These are phyloP conservation scores for Artemisia annua DNA, from an alignment of 129 eudicot genomes.

Conservation along the genomic window DNA sequence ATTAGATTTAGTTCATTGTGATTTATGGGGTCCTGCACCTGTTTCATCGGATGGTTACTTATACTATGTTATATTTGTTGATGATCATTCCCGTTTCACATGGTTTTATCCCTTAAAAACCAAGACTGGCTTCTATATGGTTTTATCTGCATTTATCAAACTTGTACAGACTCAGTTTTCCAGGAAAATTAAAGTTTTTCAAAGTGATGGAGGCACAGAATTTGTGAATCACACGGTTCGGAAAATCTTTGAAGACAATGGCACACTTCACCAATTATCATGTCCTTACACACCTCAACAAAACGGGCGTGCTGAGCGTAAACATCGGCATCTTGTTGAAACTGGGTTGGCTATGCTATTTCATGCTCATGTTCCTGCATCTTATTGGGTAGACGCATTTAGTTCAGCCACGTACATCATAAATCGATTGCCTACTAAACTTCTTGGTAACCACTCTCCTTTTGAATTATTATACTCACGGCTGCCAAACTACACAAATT, in stretches of 20 bases:
- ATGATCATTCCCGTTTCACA: background rate
- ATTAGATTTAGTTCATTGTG: background rate
- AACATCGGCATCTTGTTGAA: background rate
- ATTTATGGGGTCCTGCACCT: background rate
- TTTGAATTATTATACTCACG: background rate
- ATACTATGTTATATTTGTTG: background rate
- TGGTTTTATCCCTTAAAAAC: too few species aligned
- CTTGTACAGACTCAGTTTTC: background rate
- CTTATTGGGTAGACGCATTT: background rate
- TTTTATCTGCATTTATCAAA: background rate
- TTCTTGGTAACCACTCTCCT: background rate
- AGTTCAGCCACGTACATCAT: background rate
- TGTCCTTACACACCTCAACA: slow-evolving; percentile 5
- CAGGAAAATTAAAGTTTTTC: background rate
- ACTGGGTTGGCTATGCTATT: background rate
- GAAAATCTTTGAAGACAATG: background rate
- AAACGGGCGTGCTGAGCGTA: background rate
- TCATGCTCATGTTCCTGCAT: background rate
- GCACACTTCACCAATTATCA: background rate
- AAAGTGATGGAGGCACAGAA: background rate
- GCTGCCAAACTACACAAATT: background rate
- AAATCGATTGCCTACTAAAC: background rate
- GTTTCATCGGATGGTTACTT: background rate
- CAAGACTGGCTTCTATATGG: too few species aligned
- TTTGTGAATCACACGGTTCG: background rate